Evolutionary conservation across 2,329 filamentous ascomycete genomes (phyloP), one percentile per base, ranked within the genome.

Genomic region (Domatiomyces catenatus): DNA sequence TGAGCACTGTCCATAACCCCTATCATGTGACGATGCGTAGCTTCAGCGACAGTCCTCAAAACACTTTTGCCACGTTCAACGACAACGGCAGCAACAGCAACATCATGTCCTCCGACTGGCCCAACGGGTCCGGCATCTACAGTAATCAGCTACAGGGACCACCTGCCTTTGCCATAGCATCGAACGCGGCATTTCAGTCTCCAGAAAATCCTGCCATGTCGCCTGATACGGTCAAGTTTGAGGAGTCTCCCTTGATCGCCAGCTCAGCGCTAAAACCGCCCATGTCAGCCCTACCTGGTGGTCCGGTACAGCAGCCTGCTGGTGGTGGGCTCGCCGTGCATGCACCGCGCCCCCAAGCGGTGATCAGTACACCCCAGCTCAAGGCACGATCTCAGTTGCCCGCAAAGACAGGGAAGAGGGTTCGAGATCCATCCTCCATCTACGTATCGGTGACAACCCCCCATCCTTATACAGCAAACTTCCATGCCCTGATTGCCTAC

Each of bases 371-470:
- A 59, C 61, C 74, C 62, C 59, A 66, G 46, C 57, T 71, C 48
- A 70, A 69, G 66, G 49, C 69, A 62, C 62, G 66, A 55, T 57
- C 55, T 18, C 54, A 58, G 28, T 48, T 58, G 20, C 61, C 58
- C 19, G 48, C 52, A 49, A 59, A 59, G 58, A 57, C 57, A 63
- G 67, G 39, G 45, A 18, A 52, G 15, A 20, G 43, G 10, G 22
- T n/a, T 10, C 73, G 76, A 42, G 87, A 95, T 62, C 84, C 89
- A 4, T 89, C 86, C 0, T 77, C 79, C 47, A 86, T 96, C 50
- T 98, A 96, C 66, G 81, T 89, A 55, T 84, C 80, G 42, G 87
- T 98, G 61, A 88, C 84, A 54, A 83, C 92, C 61, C 89, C 92
- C 3, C 95, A 96, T 63, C 82, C 86, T 8, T 96, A 96, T 62